Conservation (phyloP, 805 yeast genomes). For the Tetrapisispora namnaoensis region DNA sequence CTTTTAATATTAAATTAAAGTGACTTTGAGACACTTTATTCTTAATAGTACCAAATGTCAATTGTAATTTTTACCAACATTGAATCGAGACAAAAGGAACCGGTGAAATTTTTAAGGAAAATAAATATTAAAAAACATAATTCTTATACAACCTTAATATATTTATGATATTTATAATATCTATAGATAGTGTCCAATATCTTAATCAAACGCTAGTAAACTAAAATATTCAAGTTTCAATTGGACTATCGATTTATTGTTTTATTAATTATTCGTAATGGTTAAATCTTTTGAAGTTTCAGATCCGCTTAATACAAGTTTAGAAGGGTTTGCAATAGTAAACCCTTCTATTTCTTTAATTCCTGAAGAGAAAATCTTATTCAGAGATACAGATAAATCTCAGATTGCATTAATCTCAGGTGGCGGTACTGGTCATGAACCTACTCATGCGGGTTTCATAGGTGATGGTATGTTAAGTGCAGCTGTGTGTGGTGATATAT, state of each 20-base stretch:
- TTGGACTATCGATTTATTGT: not conserved
- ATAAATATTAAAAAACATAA: too few species aligned
- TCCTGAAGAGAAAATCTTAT: conserved; percentile 32
- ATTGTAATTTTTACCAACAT: too few species aligned
- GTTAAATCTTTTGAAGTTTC: conserved; percentile 33
- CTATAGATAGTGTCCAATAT: too few species aligned
- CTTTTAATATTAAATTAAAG: too few species aligned
- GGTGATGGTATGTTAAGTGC: conserved; percentile 76
- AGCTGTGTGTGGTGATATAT: conserved; percentile 85
- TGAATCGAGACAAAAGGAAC: too few species aligned
- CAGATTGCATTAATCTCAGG: conserved; percentile 75
- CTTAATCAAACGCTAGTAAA: too few species aligned
- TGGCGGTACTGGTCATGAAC: conserved; percentile 96
- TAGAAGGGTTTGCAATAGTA: conserved; percentile 32
- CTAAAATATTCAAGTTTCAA: too few species aligned
- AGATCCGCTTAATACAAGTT: conserved; percentile 30
- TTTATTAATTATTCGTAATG: not conserved
- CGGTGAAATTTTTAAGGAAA: too few species aligned
- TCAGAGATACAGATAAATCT: conserved; percentile 28
- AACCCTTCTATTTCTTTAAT: conserved; percentile 32
- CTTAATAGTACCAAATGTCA: too few species aligned
- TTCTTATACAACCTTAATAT: too few species aligned
- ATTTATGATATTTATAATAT: too few species aligned
- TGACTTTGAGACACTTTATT: too few species aligned
- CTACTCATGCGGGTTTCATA: conserved; percentile 84